Evolutionary conservation across 2,329 filamentous ascomycete genomes (phyloP), one percentile per base, ranked within the genome.

Genomic region (Thielaviopsis punctulata): DNA sequence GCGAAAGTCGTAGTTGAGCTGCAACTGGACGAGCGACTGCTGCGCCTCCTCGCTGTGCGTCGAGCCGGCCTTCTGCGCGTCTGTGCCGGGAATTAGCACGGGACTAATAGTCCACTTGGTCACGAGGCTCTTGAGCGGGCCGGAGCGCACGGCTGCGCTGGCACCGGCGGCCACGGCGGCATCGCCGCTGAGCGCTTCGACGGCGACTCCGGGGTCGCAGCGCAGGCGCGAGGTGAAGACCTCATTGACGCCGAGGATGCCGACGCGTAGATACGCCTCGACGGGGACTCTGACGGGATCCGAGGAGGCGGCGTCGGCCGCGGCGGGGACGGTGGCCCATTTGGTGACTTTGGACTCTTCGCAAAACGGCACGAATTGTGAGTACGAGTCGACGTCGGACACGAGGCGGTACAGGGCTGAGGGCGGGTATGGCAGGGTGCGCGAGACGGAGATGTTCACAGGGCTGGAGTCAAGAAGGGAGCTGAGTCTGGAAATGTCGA

Each of bases 311-410:
- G 25, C 13, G 27, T 12, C 43, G 27, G 85, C 82, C 13, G 43
- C 15, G 27, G 30, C 41, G 27, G 52, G 47, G 3, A 48, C 4
- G 2, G 36, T 52, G 30, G 46, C 51, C 76, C 83, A 87, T 54
- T 73, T 72, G 1, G 87, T 95, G 41, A 96, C 87, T 56, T 73
- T 75, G 36, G 85, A 89, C 45, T 72, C 72, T 44, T 78, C 76
- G 68, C 90, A 94, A 75, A 93, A 95, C 10, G 92, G 92, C n/a
- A 98, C 78, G 72, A 96, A 98, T 58, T 72, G 65, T 36, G 75
- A 71, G 76, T 98, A 98, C 57, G 79, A 79, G 65, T 86, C 78
- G 58, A 98, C 80, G 66, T 95, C 87, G 68, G 88, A 80, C 65
- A 98, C 89, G 52, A 95, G 76, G 58, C 73, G 72, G 76, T 92